Evolutionary conservation across 176 grass and related monocot genomes (phyloP), one percentile per base, ranked within the genome.

Genomic region (Musa itinerans): DNA sequence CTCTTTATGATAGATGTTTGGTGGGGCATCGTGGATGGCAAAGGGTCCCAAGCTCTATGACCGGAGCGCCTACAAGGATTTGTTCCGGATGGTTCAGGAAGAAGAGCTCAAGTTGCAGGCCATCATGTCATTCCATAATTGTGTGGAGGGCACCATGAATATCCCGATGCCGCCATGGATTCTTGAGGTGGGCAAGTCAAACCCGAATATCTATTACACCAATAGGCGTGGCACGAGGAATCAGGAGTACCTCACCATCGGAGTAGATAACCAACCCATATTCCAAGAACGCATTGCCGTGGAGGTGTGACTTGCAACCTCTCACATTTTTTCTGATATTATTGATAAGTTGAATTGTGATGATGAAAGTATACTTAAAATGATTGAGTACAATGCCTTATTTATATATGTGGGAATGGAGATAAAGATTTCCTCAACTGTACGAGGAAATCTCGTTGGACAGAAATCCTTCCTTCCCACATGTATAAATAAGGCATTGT

Each of bases 71-170:
- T 97, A 97, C 78, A 88, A 67, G 82, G 74, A 93, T 80, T 25
- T 93, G 62, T 89, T 91, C 82, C 73, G 82, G 78, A 75, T 89
- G 65, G 86, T 98, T 29, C 68, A 85, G 68, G 86, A 91, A 73
- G 86, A 89, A 65, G 86, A 84, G 51, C 83, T 93, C 53, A 90
- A 86, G 81, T 65, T 93, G 85, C 88, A 98, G 79, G 90, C 84
- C 68, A 93, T 98, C 84, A 91, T 93, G 90, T 93, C 94, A 0
- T 91, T 86, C 81, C 90, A 98, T 72, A 90, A 87, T 72, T 98
- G 94, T 0, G 88, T 2, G 94, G 94, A 14, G 93, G 94, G 93
- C 26, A 14, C 51, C 65, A 83, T 91, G 29, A 79, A 85, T 75
- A 93, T 93, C 55, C 90, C 88, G 4, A 89, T 98, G 68, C 94